These are phyloP conservation scores for Trichophyton benhamiae DNA, from an alignment of 2,329 filamentous ascomycete species.

Conservation along the genomic window DNA sequence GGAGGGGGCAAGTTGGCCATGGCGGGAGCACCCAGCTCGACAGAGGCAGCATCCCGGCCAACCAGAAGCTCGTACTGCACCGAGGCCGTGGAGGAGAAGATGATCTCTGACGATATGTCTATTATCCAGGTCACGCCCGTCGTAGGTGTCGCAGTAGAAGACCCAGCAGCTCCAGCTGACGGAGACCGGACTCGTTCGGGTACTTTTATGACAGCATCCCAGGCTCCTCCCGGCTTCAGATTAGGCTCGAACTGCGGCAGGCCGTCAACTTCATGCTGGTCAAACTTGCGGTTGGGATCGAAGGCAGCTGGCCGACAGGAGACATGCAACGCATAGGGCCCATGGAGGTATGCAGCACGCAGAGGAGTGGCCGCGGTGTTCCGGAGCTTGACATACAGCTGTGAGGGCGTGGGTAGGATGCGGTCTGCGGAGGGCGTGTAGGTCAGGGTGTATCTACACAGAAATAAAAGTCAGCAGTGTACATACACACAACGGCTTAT, in stretches of 20 bases:
- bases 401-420: constrained; percentile 71
- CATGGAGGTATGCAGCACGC: constrained; percentile 90
- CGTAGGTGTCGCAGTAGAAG: constrained; percentile 11
- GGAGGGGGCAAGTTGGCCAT: constrained; percentile 45
- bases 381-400: constrained; percentile 74
- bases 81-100: constrained; percentile 79
- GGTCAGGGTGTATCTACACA: constrained; percentile 63
- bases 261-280: constrained; percentile 56
- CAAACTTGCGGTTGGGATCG: constrained; percentile 67
- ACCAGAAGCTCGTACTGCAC: constrained; percentile 82
- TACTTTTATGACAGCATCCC: constrained; percentile 67
- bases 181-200: constrained; percentile 50
- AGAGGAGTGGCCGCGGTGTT: constrained; percentile 85
- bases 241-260: constrained; percentile 90
- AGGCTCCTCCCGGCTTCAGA: constrained; percentile 83
- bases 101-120: constrained; percentile 81
- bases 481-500: background rate
- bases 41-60: constrained; percentile 70
- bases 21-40: constrained; percentile 53
- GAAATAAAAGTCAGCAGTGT: background rate
- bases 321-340: constrained; percentile 81
- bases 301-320: constrained; percentile 75
- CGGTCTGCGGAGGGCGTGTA: constrained; percentile 83
- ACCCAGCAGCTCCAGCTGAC: constrained; percentile 12
- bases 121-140: constrained; percentile 67